Evolutionary conservation across 2,329 filamentous ascomycete species (phyloP).

Genomic region (Blastomyces gilchristii): DNA sequence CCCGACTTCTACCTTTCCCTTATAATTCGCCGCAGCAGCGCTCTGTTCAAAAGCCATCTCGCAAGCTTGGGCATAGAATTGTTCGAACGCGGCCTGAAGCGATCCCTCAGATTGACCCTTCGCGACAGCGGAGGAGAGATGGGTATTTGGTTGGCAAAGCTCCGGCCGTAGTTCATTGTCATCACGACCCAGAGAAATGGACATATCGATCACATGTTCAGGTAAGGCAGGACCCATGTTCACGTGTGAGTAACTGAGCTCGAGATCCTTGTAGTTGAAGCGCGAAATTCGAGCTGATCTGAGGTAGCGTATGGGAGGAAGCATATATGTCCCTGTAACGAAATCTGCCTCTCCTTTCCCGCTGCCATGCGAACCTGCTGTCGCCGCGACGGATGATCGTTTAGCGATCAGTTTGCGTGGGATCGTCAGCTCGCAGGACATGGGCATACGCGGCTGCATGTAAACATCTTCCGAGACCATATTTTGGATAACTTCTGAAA

Average conservation of each 20-base stretch:
- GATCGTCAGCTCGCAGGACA: conserved; percentile 25
- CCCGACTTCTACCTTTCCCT: neutral
- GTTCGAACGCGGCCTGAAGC: conserved; percentile 23
- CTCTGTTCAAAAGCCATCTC: conserved; percentile 30
- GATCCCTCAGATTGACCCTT: conserved; percentile 11
- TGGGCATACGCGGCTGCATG: conserved; percentile 19
- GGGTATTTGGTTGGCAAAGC: neutral
- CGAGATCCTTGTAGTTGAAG: conserved; percentile 26
- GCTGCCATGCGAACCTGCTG: neutral
- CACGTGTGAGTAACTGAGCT: conserved; percentile 25
- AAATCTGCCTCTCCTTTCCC: conserved; percentile 9
- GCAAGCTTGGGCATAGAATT: conserved; percentile 30
- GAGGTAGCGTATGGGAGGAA: conserved; percentile 25
- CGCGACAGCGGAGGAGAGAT: conserved; percentile 1
- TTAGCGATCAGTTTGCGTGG: conserved; percentile 19
- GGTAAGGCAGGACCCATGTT: conserved; percentile 27
- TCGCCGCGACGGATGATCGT: neutral
- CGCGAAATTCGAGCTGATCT: conserved; percentile 21
- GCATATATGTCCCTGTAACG: conserved; percentile 26
- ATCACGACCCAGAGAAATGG: conserved; percentile 20
- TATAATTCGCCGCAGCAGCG: conserved; percentile 11
- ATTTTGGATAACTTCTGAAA: conserved; percentile 18
- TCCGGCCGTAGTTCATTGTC: conserved; percentile 11
- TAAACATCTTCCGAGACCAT: conserved; percentile 16
- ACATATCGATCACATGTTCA: conserved; percentile 23